These are phyloP conservation scores for Phoma sp. DNA, from an alignment of 2,329 filamentous ascomycete genomes.

Conservation along the genomic window DNA sequence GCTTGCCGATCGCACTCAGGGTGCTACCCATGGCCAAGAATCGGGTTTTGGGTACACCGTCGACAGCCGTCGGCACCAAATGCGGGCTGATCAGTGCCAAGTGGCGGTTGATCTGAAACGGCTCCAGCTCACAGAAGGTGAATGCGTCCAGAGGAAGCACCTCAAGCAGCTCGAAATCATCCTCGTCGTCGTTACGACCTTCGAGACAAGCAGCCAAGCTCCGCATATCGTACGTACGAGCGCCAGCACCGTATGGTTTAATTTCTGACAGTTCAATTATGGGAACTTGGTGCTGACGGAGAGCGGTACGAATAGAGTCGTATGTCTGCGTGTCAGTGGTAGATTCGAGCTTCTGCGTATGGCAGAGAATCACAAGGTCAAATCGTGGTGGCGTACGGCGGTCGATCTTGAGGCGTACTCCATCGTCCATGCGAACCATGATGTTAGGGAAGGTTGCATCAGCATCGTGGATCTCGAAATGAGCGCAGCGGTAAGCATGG, in stretches of 20 bases:
- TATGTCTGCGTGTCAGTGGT: slow-evolving; percentile 25
- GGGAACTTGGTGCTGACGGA: slow-evolving; percentile 35
- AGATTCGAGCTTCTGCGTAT: slow-evolving; percentile 22
- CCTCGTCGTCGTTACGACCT: slow-evolving; percentile 29
- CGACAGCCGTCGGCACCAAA: slow-evolving; percentile 16
- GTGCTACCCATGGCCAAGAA: slow-evolving; percentile 10
- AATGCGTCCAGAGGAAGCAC: slow-evolving; percentile 44
- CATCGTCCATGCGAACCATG: slow-evolving; percentile 26
- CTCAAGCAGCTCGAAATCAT: slow-evolving; percentile 38
- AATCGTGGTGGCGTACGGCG: slow-evolving; percentile 20
- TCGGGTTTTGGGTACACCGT: slow-evolving; percentile 2
- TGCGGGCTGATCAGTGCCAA: slow-evolving; percentile 43
- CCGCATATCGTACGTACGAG: slow-evolving; percentile 26
- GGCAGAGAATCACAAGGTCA: slow-evolving; percentile 45
- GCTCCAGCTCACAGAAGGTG: slow-evolving; percentile 43
- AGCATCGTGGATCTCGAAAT: slow-evolving; percentile 20
- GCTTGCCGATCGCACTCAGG: slow-evolving; percentile 18
- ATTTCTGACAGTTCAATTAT: slow-evolving; percentile 41
- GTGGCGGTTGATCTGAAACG: slow-evolving; percentile 49
- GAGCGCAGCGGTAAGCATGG: slow-evolving; percentile 37
- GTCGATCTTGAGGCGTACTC: slow-evolving; percentile 32
- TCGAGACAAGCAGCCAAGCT: slow-evolving; percentile 44
- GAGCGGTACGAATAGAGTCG: slow-evolving; percentile 32
- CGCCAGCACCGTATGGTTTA: slow-evolving; percentile 35
- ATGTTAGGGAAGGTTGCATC: slow-evolving; percentile 17